Evolutionary conservation across 2,329 filamentous ascomycete species (phyloP), one percentile per base, ranked within the genome.

Genomic region (Clonostachys sp.): DNA sequence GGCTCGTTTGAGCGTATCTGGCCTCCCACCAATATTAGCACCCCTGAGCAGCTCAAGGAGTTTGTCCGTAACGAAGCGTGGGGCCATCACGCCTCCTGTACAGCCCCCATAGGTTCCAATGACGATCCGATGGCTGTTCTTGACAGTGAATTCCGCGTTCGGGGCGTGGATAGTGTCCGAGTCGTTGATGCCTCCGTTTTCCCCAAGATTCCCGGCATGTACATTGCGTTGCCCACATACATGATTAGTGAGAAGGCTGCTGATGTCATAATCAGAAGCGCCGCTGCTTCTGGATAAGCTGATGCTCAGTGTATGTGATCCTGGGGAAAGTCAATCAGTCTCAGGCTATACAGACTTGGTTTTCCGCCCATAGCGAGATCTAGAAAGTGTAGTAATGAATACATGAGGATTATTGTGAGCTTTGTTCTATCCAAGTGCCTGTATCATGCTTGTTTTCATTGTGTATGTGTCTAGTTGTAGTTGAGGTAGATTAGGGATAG

Each of bases 171-270:
- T 3, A 71, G 72, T 0, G 61, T 83, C 43, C 65, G 80, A 24
- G 80, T 82, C 13, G 80, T 83, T 3, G 80, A 83, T 64, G 79
- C 77, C 3, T 74, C 68, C n/a, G 68, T 74, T 3, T 83, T 77
- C 51, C 77, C 79, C 1, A 67, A 68, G 46, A 79, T 67, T 30
- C 67, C 67, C 2, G 80, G 80, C 16, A 53, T 61, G 5, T 51
- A 74, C 67, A 46, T 81, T 69, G 66, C 69, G 0, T 57, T 77
- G 7, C 71, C 78, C 5, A 77, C 73, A 0, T 82, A 78, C 54
- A 80, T 83, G 70, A 66, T 81, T 16, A 73, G 71, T 24, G 80
- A 84, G 66, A 84, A 84, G 70, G 81, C 81, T 2, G 75, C 77
- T 5, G 80, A 83, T 60, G 73, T 72, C 6, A 83, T 84, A 45